These are phyloP conservation scores for Diaporthe velutina DNA, from an alignment of 2,329 filamentous ascomycete species.

Conservation along the genomic window DNA sequence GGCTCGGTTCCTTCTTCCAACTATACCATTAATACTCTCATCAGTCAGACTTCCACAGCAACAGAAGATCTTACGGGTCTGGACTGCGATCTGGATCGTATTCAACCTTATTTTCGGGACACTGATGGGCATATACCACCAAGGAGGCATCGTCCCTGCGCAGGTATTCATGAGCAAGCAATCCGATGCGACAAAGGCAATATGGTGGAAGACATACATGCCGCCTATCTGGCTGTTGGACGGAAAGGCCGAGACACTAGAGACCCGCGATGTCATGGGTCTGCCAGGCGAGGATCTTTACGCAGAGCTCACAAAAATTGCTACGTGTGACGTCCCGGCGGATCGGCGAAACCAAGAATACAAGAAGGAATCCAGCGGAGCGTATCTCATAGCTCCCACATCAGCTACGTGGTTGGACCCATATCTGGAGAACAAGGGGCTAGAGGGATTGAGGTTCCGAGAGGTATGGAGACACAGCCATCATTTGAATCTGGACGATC, in stretches of 20 bases:
- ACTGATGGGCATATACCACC: slow-evolving; percentile 86
- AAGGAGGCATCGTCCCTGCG: slow-evolving; percentile 81
- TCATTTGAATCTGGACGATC: slow-evolving; percentile 83
- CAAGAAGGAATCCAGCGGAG: slow-evolving; percentile 72
- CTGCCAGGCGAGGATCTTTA: slow-evolving; percentile 73
- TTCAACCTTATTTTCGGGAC: slow-evolving; percentile 78
- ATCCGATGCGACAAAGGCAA: slow-evolving; percentile 75
- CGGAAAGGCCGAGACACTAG: slow-evolving; percentile 79
- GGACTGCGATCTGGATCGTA: slow-evolving; percentile 73
- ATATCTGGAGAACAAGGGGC: slow-evolving; percentile 70
- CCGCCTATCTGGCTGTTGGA: slow-evolving; percentile 85
- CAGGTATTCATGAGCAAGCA: slow-evolving; percentile 82
- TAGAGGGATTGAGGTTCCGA: slow-evolving; percentile 73
- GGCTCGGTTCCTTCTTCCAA: slow-evolving; percentile 81
- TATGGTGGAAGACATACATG: slow-evolving; percentile 91
- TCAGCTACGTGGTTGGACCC: slow-evolving; percentile 79
- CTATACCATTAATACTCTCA: slow-evolving; percentile 81
- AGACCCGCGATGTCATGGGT: slow-evolving; percentile 81
- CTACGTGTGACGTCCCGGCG: slow-evolving; percentile 73
- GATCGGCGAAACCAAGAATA: slow-evolving; percentile 68
- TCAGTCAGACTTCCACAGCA: slow-evolving; percentile 76
- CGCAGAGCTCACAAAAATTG: slow-evolving; percentile 67
- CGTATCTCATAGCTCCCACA: slow-evolving; percentile 79
- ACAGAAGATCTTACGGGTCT: slow-evolving; percentile 61
- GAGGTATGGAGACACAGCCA: slow-evolving; percentile 77